A percentile compares a stretch with the other conserved stretches of the same genome.
Evolutionary conservation across 2,329 filamentous ascomycete genomes (phyloP).

Genomic region (Coniella vitis): DNA sequence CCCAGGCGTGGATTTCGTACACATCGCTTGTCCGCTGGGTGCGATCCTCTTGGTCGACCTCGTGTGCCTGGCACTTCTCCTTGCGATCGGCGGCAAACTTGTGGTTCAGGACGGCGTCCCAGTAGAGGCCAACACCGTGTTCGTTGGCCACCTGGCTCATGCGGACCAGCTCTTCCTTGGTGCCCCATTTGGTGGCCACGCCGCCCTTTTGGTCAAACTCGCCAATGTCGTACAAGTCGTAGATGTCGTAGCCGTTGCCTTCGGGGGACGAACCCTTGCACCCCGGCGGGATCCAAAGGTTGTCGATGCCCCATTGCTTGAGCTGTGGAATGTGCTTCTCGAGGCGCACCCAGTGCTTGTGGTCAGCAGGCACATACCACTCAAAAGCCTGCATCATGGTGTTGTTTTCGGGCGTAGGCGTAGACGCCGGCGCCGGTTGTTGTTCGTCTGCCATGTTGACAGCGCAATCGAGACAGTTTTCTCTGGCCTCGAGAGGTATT

Average conservation of each 20-base stretch:
- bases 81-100: conserved; percentile 65
- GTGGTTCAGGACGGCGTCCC: conserved; percentile 70
- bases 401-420: conserved; percentile 35
- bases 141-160: conserved; percentile 47
- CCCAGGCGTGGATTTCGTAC: conserved; percentile 63
- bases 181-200: conserved; percentile 62
- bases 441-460: conserved; percentile 19
- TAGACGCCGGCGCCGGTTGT: conserved; percentile 24
- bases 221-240: conserved; percentile 62
- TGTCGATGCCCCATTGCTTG: conserved; percentile 55
- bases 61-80: conserved; percentile 55
- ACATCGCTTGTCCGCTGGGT: conserved; percentile 48
- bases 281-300: conserved; percentile 64
- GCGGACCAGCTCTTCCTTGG: conserved; percentile 52
- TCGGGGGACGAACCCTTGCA: conserved; percentile 60
- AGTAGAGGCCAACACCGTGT: conserved; percentile 55
- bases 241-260: conserved; percentile 64
- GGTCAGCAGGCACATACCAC: conserved; percentile 62
- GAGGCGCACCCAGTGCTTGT: conserved; percentile 58
- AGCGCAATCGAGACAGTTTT: neutral
- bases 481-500: neutral
- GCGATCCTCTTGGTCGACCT: conserved; percentile 56
- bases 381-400: conserved; percentile 67
- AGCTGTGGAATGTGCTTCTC: conserved; percentile 48
- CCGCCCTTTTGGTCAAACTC: conserved; percentile 69